These are phyloP conservation scores for Lentinus polychrous DNA, from an alignment of 1,284 basidiomycete species.

Conservation along the genomic window DNA sequence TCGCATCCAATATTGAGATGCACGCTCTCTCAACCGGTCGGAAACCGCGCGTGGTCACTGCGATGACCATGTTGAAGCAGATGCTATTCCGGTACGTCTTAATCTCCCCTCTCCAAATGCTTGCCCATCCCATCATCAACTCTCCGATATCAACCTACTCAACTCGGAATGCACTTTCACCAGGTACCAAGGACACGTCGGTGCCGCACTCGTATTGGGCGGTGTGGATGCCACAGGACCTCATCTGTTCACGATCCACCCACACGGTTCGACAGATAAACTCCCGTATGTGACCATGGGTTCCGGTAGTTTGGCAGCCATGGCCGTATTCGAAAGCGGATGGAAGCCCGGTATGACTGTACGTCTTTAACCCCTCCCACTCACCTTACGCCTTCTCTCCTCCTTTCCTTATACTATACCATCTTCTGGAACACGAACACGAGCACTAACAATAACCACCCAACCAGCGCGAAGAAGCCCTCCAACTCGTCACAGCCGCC, in stretches of 20 bases:
- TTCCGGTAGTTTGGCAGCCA: conserved; percentile 91
- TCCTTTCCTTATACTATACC: not conserved
- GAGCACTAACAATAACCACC: conserved; percentile 4
- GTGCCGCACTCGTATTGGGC: conserved; percentile 95
- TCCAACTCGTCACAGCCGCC: conserved; percentile 80
- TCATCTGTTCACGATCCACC: conserved; percentile 94
- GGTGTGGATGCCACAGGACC: conserved; percentile 92
- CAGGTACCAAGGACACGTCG: conserved; percentile 92
- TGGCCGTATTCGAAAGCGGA: conserved; percentile 92
- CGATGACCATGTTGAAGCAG: conserved; percentile 98
- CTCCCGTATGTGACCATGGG: conserved; percentile 99
- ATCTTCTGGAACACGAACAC: not conserved
- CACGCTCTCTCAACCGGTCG: conserved; percentile 82
- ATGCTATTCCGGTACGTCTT: conserved; percentile 65
- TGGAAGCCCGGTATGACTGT: conserved; percentile 87
- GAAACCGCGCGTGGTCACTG: conserved; percentile 88
- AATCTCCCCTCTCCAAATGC: not conserved
- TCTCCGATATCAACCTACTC: not conserved
- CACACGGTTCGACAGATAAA: conserved; percentile 98
- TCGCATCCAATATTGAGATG: conserved; percentile 90
- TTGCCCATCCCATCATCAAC: not conserved
- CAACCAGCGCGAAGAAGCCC: conserved; percentile 71
- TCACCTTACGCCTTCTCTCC: conserved; percentile 1
- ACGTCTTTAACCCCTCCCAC: no score
- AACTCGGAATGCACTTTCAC: not conserved